Evolutionary conservation across 768 basidiomycete genomes (phyloP).

Genomic region (Clitopilus hobsonii): DNA sequence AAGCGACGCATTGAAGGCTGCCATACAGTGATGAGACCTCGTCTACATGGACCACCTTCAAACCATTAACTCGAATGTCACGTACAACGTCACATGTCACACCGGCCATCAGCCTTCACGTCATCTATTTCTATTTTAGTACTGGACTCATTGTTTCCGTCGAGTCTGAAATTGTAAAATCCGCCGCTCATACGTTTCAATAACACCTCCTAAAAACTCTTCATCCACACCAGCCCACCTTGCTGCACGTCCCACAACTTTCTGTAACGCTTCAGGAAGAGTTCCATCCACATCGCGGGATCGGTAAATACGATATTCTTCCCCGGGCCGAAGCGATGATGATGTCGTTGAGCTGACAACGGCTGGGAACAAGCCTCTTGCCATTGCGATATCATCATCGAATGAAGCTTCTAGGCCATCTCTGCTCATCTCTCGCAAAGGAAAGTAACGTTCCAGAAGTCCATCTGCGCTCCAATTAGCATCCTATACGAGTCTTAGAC

Average conservation of each 20-base stretch:
- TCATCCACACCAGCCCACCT: slow-evolving; percentile 50
- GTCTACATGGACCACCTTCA: slow-evolving; percentile 1
- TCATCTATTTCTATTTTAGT: slow-evolving; percentile 10
- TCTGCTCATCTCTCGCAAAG: slow-evolving; percentile 17
- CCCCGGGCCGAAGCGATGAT: slow-evolving; percentile 43
- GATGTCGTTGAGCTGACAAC: background rate
- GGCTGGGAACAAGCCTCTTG: slow-evolving; percentile 9
- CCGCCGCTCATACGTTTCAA: slow-evolving; percentile 66
- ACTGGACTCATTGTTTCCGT: slow-evolving; percentile 15
- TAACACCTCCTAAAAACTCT: slow-evolving; percentile 47
- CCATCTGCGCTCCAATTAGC: slow-evolving; percentile 9
- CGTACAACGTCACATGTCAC: slow-evolving; percentile 5
- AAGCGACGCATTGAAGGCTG: slow-evolving; percentile 53
- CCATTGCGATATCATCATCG: background rate
- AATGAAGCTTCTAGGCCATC: slow-evolving; percentile 6
- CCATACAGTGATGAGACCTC: slow-evolving; percentile 5
- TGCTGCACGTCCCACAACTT: slow-evolving; percentile 48
- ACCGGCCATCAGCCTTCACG: slow-evolving; percentile 8
- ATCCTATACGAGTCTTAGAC: background rate
- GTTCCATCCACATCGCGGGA: slow-evolving; percentile 63
- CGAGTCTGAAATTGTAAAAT: slow-evolving; percentile 45
- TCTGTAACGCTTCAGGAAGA: slow-evolving; percentile 43
- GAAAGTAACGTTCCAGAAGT: slow-evolving; percentile 35
- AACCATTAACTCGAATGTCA: background rate
- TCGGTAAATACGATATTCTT: slow-evolving; percentile 59